A percentile compares a stretch with the other conserved stretches of the same genome.
These are phyloP conservation scores for Gnaphalium uliginosum DNA, from an alignment of 129 eudicot genomes.

Conservation along the genomic window DNA sequence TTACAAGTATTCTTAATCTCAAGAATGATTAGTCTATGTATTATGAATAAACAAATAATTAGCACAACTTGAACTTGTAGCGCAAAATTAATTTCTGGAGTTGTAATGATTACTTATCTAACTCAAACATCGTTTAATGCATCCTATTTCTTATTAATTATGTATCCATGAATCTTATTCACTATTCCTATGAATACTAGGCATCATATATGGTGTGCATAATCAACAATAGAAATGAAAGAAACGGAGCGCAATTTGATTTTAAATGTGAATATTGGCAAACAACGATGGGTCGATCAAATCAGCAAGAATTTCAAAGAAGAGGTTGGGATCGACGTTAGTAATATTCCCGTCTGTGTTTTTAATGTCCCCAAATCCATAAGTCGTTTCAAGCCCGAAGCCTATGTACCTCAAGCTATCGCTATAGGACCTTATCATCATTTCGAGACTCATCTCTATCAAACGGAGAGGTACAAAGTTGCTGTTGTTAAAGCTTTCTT, in stretches of 20 bases:
- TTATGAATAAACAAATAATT: conserved; percentile 17
- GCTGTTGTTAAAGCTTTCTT: conserved; percentile 32
- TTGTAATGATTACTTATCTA: conserved; percentile 18
- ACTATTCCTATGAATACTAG: conserved; percentile 20
- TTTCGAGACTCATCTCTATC: conserved; percentile 35
- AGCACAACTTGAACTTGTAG: conserved; percentile 19
- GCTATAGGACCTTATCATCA: conserved; percentile 53
- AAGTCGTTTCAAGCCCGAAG: conserved; percentile 41
- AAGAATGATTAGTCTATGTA: conserved; percentile 13
- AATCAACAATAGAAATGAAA: conserved; percentile 20
- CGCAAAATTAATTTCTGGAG: conserved; percentile 2
- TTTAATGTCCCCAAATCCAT: conserved; percentile 42
- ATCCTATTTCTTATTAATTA: not conserved
- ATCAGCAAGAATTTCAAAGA: conserved; percentile 32
- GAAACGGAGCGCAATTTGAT: conserved; percentile 23
- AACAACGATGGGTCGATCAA: conserved; percentile 41
- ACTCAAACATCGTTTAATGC: not conserved
- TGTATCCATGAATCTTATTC: conserved; percentile 10
- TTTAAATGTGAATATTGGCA: conserved; percentile 21
- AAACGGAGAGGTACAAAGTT: conserved; percentile 44
- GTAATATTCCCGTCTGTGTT: conserved; percentile 23
- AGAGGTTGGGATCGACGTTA: conserved; percentile 30
- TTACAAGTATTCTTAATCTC: conserved; percentile 31
- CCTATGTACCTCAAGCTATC: conserved; percentile 42
- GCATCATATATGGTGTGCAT: not conserved